Conservation (phyloP, 73 alveolate species). For the Tetrahymena thermophila region DNA sequence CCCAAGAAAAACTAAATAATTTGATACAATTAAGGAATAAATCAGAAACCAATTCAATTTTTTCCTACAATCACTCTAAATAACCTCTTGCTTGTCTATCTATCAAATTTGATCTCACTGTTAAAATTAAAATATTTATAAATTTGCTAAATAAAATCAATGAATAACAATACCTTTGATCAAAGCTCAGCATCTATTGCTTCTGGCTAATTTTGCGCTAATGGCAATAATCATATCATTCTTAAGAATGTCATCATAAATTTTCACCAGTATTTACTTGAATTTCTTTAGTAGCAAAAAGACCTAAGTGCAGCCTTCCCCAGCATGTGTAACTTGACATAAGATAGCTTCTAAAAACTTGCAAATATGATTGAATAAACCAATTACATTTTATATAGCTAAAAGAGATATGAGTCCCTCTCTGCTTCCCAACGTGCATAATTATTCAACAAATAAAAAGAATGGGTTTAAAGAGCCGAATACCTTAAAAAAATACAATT, state of each 20-base stretch:
- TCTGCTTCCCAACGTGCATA: neutral
- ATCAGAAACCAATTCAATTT: neutral
- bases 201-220: neutral
- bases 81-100: neutral
- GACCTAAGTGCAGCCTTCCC: neutral
- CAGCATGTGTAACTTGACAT: neutral
- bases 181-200: neutral
- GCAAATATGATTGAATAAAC: neutral
- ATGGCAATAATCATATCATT: neutral
- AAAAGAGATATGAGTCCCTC: neutral
- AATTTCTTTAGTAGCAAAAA: neutral
- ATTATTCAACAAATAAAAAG: neutral
- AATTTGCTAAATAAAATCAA: neutral
- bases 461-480: neutral
- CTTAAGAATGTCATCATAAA: neutral
- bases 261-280: neutral
- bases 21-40: neutral
- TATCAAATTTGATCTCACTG: neutral
- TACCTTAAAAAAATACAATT: neutral
- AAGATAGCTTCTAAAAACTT: neutral
- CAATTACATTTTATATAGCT: neutral
- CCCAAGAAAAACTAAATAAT: neutral
- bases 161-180: neutral
- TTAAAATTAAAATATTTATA: neutral
- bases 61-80: neutral